These are phyloP conservation scores for Euptelea pleiosperma DNA, from an alignment of 164 flowering plant species.

Conservation along the genomic window DNA sequence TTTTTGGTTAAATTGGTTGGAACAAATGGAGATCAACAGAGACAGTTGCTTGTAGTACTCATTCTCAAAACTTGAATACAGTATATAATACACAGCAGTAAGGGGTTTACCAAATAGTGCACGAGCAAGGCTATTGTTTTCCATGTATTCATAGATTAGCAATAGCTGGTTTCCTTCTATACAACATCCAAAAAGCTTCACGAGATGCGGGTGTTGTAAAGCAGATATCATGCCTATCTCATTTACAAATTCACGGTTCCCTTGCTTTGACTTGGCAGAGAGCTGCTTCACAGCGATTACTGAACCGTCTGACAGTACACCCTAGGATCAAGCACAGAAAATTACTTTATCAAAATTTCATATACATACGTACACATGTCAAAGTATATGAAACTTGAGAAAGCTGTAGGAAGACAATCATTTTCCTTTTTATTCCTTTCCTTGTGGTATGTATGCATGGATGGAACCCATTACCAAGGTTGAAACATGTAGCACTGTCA, in stretches of 20 bases:
- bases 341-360: neutral
- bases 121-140: conserved; percentile 63
- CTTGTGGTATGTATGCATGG: too few relatives aligned
- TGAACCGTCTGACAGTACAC: conserved; percentile 48
- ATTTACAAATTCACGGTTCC: conserved; percentile 67
- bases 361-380: too few relatives aligned
- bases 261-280: conserved; percentile 71
- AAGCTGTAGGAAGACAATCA: too few relatives aligned
- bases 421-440: too few relatives aligned
- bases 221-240: conserved; percentile 78
- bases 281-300: conserved; percentile 71
- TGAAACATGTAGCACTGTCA: too few relatives aligned
- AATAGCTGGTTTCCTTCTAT: conserved; percentile 63
- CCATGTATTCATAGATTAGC: conserved; percentile 64
- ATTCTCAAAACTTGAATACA: neutral
- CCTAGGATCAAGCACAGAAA: conserved; percentile 40
- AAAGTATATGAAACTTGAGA: too few relatives aligned
- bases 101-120: conserved; percentile 32
- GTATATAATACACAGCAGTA: neutral
- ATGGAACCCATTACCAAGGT: too few relatives aligned
- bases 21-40: neutral
- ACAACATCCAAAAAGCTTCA: conserved; percentile 63
- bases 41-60: neutral
- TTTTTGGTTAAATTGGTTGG: too few relatives aligned
- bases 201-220: conserved; percentile 68